Base-by-base conservation (phyloP, 1,139 yeast genomes). In the Blastobotrys ciferrii region DNA sequence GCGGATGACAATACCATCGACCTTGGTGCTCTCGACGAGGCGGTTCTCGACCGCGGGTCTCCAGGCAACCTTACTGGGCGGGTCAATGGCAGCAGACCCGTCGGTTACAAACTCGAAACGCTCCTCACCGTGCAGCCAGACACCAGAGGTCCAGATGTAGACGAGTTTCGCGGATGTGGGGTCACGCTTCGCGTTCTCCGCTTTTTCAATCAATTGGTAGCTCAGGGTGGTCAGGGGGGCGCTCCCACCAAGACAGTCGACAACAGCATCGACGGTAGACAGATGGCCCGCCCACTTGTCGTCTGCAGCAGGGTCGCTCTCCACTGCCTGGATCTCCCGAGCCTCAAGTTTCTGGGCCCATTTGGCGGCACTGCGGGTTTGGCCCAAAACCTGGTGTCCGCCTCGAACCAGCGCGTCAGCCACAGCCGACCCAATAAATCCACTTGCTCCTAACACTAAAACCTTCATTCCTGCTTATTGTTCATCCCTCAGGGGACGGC, bases 361-460 rank as follows among this genome's bases (percentile, higher is more conserved):
- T 31, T 40, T 40, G 2, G 35, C 42, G 12, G 32, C 43, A 11
- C 45, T 39, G 30, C 56, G 46, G 23, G 54, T 53, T 33, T 46
- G 45, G 2, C 56, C 57, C 14, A 48, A 47, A 11, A 53, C 57
- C 17, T 50, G 50, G 31, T 53, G 56, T 11, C 52, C 52, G 17
- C 33, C 20, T 5, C 33, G 31, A 7, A 55, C 44, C 15, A 53
- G 45, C 4, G 46, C 45, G 6, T 39, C 31, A 6, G 37, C 42
- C 17, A 44, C 45, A 9, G 46, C 53, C 7, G 43, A 14, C 11
- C 56, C 57, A 41, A 53, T 51, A 25, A 50, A 53, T 2, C 56
- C 57, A 17, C 52, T 45, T 18, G 56, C 57, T n/a, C 57, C 57
- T 42, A 52, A 41, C 17, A 54, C 43, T 31, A 53, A 48, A 9